Evolutionary conservation across 2,329 filamentous ascomycete species (phyloP), one percentile per base, ranked within the genome.

Genomic region (Lachnellula arida): DNA sequence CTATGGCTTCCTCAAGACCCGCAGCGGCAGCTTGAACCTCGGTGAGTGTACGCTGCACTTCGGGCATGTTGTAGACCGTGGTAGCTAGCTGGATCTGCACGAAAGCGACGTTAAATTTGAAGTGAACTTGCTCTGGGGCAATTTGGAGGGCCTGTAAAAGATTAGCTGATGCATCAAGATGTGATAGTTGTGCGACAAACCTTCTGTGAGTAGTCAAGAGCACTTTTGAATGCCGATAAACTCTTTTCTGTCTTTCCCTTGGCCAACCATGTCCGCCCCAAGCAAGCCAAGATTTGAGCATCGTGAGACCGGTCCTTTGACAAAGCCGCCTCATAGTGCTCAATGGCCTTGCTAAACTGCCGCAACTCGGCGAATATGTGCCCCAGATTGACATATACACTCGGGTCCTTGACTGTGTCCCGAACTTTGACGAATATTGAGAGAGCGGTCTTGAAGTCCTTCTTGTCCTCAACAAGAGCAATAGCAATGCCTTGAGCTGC

Each of bases 41-140:
- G 58, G 82, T 80, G 3, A 93, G 78, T 0, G 88, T 89, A 50
- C 91, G 86, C 68, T 92, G 85, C 5, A 82, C 82, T 69, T 97
- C 90, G 5, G 82, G 78, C 53, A 96, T 77, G 37, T 77, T 79
- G 72, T 91, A 87, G 53, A 97, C 85, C 32, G 88, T 83, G 46
- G 88, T 87, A 19, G 93, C 93, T 53, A 97, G 85, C 71, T 97
- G 92, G 60, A 96, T 95, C 70, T 97, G 94, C 28, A 97, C 90
- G 68, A 97, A 99, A 0, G 94, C 94, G 28, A 99, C 89, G 68
- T 99, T 99, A 81, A 99, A 99, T 71, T 94, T 91, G 72, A 94
- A 90, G 72, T 96, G 91, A 32, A 92, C 80, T 66, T 96, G 90
- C 4, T 94, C 88, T 0, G 91, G 89, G 1, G 89, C 85, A 53